Evolutionary conservation across 352 stramenopile species (phyloP).

Genomic region (Phytophthora pini): DNA sequence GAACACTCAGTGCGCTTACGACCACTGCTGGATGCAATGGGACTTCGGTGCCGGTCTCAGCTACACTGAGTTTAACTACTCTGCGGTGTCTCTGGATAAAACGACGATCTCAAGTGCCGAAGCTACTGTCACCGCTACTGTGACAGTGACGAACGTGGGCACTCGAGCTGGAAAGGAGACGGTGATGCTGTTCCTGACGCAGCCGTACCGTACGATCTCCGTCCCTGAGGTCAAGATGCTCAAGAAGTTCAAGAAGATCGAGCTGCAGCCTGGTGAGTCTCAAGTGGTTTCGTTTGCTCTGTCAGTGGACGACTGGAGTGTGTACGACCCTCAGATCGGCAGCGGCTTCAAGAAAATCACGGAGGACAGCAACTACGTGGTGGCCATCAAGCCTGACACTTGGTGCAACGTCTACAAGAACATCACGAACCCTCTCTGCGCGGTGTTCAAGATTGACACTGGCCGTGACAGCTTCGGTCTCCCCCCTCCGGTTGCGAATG

Average conservation of each 20-base stretch:
- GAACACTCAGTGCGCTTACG: slow-evolving; percentile 51
- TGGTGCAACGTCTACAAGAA: slow-evolving; percentile 73
- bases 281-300: slow-evolving; percentile 47
- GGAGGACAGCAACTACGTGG: slow-evolving; percentile 65
- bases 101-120: slow-evolving; percentile 39
- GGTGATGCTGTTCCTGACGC: slow-evolving; percentile 77
- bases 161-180: slow-evolving; percentile 64
- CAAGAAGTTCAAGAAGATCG: slow-evolving; percentile 82
- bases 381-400: slow-evolving; percentile 68
- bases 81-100: slow-evolving; percentile 44
- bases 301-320: slow-evolving; percentile 54
- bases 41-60: slow-evolving; percentile 67
- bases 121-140: slow-evolving; percentile 24
- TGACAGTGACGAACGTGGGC: slow-evolving; percentile 80
- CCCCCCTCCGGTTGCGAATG: slow-evolving; percentile 11
- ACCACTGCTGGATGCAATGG: slow-evolving; percentile 62
- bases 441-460: slow-evolving; percentile 48
- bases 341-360: slow-evolving; percentile 57
- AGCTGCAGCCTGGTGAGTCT: slow-evolving; percentile 46
- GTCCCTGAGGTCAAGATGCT: slow-evolving; percentile 83
- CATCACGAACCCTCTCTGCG: slow-evolving; percentile 47
- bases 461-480: slow-evolving; percentile 25
- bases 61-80: slow-evolving; percentile 73
- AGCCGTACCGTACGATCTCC: slow-evolving; percentile 59
- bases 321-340: slow-evolving; percentile 70